Base-by-base conservation (phyloP, 257 asterid genomes). In the Solanum piurae region DNA sequence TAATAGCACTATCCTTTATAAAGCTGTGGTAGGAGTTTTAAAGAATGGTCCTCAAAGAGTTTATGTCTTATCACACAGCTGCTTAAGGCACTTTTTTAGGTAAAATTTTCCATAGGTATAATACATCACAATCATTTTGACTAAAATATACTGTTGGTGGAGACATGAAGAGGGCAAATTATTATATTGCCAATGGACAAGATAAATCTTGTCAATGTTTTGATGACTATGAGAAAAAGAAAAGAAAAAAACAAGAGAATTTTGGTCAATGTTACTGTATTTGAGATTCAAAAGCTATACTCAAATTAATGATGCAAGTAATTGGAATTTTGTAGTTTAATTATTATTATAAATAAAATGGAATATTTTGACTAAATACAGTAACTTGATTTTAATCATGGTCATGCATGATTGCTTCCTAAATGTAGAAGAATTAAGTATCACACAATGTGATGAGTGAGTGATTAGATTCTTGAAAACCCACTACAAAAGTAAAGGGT, bases 1-100 rank as follows among this genome's bases (percentile, higher is more conserved):
- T 82, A 36, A 44, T 83, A n/a, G 34, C 87, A 85, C 66, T 66
- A 25, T 68, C 64, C 76, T 46, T 46, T 33, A 27, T 3, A 85
- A 85, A 85, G 87, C 37, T 85, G 87, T 21, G 25, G 62, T 49
- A 33, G 83, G 76, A 64, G 86, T 84, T 91, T 74, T 86, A 89
- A 85, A 84, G 88, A 87, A 89, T 73, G 89, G 91, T 76, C 87
- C 88, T 34, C 86, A 73, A 13, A 18, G 79, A 60, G 84, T 86
- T 86, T 73, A 52, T 87, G 89, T 91, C 92, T 87, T 85, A 76
- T 91, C 91, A 87, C 25, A 71, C 40, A 46, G 90, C 88, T 76
- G 52, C 64, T 86, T 34, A 79, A 34, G 20, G n/a, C 38, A 68
- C 76, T 37, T 40, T 40, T 84, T 6, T 73, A 11, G 20, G 44